Evolutionary conservation across 2,329 filamentous ascomycete genomes (phyloP).

Genomic region (Curvularia lunata): DNA sequence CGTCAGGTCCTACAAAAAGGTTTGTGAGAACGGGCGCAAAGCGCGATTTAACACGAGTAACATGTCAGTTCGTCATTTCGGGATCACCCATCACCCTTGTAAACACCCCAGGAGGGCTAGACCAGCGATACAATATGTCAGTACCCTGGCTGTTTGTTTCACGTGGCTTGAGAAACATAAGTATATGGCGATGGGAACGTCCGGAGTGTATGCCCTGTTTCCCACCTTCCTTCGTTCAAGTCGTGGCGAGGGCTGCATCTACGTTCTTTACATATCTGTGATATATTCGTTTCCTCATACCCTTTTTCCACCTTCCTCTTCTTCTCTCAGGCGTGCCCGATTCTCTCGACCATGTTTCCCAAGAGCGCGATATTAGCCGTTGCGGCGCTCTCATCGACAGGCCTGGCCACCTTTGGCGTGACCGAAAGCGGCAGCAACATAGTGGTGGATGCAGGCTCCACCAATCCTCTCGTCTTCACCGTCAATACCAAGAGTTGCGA

Average conservation of each 20-base stretch:
- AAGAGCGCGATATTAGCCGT: conserved; percentile 34
- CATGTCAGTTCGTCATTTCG: not conserved
- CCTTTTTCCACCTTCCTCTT: not conserved
- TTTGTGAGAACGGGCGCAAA: not conserved
- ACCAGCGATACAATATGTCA: not conserved
- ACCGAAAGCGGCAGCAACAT: conserved; percentile 39
- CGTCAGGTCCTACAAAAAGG: not conserved
- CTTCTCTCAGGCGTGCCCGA: not conserved
- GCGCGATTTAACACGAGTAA: not conserved
- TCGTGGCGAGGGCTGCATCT: not conserved
- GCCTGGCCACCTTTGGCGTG: conserved; percentile 46
- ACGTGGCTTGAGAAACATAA: not conserved
- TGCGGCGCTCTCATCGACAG: conserved; percentile 35
- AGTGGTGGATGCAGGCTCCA: conserved; percentile 45
- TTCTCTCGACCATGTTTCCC: conserved; percentile 32
- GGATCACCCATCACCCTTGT: not conserved
- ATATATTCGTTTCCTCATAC: not conserved
- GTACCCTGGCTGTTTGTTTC: not conserved
- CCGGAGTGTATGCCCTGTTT: not conserved
- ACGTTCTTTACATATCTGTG: not conserved
- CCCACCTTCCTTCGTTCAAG: not conserved
- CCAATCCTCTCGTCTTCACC: conserved; percentile 42
- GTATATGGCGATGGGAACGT: not conserved
- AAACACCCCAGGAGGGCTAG: not conserved
- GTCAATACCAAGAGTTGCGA: conserved; percentile 61